Evolutionary conservation across 108 stramenopile species (phyloP).

Genomic region (Pseudonitzschia pungens): DNA sequence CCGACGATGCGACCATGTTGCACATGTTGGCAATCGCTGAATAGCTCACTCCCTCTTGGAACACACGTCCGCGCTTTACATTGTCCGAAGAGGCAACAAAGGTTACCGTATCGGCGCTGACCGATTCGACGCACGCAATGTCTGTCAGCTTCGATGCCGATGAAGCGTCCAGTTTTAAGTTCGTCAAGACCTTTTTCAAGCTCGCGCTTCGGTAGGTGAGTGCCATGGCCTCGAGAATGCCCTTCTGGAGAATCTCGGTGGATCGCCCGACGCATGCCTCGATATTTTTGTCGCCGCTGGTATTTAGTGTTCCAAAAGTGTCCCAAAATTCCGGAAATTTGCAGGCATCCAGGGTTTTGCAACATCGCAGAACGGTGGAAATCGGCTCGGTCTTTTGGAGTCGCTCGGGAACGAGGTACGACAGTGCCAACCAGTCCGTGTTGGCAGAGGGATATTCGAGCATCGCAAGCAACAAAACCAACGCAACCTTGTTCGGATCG

Average conservation of each 20-base stretch:
- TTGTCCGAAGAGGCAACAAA: slow-evolving; percentile 74
- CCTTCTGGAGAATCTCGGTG: slow-evolving; percentile 44
- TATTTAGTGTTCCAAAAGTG: slow-evolving; percentile 45
- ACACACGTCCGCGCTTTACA: slow-evolving; percentile 67
- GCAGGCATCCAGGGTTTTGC: slow-evolving; percentile 66
- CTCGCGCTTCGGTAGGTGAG: slow-evolving; percentile 68
- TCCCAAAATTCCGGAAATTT: slow-evolving; percentile 81
- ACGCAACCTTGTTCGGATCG: slow-evolving; percentile 41
- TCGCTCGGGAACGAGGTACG: slow-evolving; percentile 70
- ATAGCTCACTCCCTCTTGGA: slow-evolving; percentile 57
- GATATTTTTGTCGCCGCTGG: slow-evolving; percentile 42
- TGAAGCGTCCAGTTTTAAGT: slow-evolving; percentile 54
- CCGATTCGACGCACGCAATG: slow-evolving; percentile 29
- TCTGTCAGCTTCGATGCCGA: slow-evolving; percentile 40
- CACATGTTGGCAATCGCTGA: slow-evolving; percentile 46
- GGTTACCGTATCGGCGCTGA: slow-evolving; percentile 48
- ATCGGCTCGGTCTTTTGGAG: slow-evolving; percentile 61
- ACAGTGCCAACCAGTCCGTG: slow-evolving; percentile 68
- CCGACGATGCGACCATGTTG: slow-evolving; percentile 35
- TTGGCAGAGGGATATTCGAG: slow-evolving; percentile 50
- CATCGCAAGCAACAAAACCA: slow-evolving; percentile 60
- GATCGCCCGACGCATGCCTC: slow-evolving; percentile 46
- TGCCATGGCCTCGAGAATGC: slow-evolving; percentile 60
- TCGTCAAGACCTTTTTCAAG: slow-evolving; percentile 45
- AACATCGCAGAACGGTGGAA: slow-evolving; percentile 58